Evolutionary conservation across 768 basidiomycete genomes (phyloP), one percentile per base, ranked within the genome.

Genomic region (Pilatotrama ljubarskyi): DNA sequence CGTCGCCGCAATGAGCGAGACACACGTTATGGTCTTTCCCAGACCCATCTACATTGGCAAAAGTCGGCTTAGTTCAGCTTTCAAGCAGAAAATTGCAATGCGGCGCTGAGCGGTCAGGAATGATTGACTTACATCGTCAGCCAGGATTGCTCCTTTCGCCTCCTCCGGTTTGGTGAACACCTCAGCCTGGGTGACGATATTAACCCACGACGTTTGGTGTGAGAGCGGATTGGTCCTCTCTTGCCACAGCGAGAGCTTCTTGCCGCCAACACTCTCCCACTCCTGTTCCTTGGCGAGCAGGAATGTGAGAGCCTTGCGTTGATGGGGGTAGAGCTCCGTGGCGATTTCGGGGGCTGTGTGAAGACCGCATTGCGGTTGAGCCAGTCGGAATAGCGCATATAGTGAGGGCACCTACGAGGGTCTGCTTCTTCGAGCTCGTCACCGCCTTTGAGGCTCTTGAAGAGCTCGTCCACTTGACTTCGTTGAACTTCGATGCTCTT

Each of bases 281-380:
- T 93, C 91, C 62, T 85, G 81, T 72, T 91, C 87, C 70, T 97
- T 84, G 69, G 97, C 93, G 18, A 98, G 80, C 50, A 99, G 78
- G 75, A 99, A 99, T 1, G 96, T 94, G 18, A 99, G 80, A 22
- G 96, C 97, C 73, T 96, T 96, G 76, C 95, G 96, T 76, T 99
- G 97, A 79, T 99, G 97, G 18, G 96, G 93, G 75, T 98, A 99
- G 8, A 99, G 78, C 47, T 76, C 81, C 20, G 97, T 97, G 37
- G 88, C 89, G 54, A 99, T 84, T 67, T 90, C 86, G 53, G 79
- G 68, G 50, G 76, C 89, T 90, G 67, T 67, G 44, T 35, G 10
- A 26, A 4, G 20, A 35, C 11, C 48, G 35, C 47, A n/a, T 1
- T 3, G 25, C 46, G 25, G 37, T 54, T 51, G 57, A 22, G 52